Evolutionary conservation across 2,329 filamentous ascomycete genomes (phyloP).

Genomic region (Xylariaceae sp.): DNA sequence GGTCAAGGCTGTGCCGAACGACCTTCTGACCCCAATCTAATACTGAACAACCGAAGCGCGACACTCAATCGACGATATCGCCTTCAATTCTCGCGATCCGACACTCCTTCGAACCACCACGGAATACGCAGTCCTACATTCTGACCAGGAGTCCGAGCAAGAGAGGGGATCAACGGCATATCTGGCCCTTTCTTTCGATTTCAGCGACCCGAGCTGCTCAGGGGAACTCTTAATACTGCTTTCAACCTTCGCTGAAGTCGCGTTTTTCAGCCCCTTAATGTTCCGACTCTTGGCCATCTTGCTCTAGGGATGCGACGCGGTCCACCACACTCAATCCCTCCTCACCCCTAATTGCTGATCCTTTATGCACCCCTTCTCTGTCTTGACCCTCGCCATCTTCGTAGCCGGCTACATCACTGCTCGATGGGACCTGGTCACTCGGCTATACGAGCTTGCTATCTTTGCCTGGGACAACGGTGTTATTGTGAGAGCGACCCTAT

Average conservation of each 20-base stretch:
- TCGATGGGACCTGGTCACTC: constrained; percentile 95
- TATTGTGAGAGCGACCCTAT: constrained; percentile 55
- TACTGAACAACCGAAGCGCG: not conserved
- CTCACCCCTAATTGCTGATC: constrained; percentile 10
- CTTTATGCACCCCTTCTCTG: constrained; percentile 93
- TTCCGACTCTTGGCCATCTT: constrained; percentile 1
- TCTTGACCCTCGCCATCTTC: constrained; percentile 95
- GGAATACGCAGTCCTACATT: not conserved
- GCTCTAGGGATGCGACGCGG: constrained; percentile 25
- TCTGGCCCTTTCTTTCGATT: not conserved
- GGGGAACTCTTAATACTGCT: not conserved
- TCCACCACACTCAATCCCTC: constrained; percentile 40
- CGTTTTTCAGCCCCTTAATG: not conserved
- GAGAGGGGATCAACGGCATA: constrained; percentile 1
- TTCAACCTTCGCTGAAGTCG: not conserved
- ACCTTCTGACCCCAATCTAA: not conserved
- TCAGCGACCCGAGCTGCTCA: not conserved
- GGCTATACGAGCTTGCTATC: constrained; percentile 91
- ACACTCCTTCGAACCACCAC: constrained; percentile 11
- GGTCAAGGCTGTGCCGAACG: constrained; percentile 1
- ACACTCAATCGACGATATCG: not conserved
- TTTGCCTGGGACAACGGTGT: constrained; percentile 99
- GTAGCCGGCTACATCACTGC: constrained; percentile 99
- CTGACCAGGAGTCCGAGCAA: constrained; percentile 1
- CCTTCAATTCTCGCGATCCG: not conserved